Evolutionary conservation across 192 early-diverging fungal genomes (phyloP).

Genomic region (Backusella liffmaniae): DNA sequence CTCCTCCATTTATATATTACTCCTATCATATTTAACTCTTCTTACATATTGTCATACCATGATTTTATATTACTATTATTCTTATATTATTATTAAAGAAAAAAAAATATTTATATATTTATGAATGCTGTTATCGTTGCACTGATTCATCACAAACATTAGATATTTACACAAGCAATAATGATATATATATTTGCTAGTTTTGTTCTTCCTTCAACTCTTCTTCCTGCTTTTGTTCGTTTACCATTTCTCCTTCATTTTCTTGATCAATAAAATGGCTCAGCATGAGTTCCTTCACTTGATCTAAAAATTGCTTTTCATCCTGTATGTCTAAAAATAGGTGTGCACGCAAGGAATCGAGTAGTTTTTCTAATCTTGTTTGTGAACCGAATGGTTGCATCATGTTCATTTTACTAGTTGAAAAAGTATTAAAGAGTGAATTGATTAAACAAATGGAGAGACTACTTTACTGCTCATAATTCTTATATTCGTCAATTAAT

Average conservation of each 20-base stretch:
- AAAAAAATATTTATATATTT: not conserved
- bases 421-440: not conserved
- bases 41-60: not conserved
- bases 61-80: not conserved
- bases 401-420: constrained; percentile 54
- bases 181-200: not conserved
- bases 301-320: constrained; percentile 38
- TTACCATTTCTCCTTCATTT: not conserved
- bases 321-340: constrained; percentile 36
- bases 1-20: not conserved
- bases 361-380: constrained; percentile 64
- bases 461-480: constrained; percentile 53
- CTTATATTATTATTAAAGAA: constrained; percentile 1
- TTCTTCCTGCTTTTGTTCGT: not conserved
- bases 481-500: constrained; percentile 61
- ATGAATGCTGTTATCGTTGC: not conserved
- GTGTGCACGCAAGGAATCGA: constrained; percentile 51
- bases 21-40: not conserved
- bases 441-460: not conserved
- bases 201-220: no score
- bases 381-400: constrained; percentile 44
- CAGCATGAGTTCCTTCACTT: constrained; percentile 40
- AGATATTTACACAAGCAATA: not conserved
- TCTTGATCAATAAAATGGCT: constrained; percentile 26
- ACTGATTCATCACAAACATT: not conserved